These are phyloP conservation scores for Clarireedia monteithiana DNA, from an alignment of 2,329 filamentous ascomycete genomes.

Conservation along the genomic window DNA sequence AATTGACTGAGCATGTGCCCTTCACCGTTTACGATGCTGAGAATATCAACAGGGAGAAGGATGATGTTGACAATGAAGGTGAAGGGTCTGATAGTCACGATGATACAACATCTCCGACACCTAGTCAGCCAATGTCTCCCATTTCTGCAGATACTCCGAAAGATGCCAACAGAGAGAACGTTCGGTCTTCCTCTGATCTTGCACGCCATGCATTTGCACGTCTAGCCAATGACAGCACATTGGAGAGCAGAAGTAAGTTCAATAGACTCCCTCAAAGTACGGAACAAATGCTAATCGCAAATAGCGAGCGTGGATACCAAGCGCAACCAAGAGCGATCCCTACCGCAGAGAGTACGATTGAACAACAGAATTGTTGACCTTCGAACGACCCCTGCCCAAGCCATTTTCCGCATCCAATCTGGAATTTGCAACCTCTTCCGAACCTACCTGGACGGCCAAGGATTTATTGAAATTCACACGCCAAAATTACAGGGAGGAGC, in stretches of 20 bases:
- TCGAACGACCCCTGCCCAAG: constrained; percentile 77
- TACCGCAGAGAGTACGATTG: constrained; percentile 49
- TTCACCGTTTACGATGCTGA: constrained; percentile 67
- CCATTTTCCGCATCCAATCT: constrained; percentile 80
- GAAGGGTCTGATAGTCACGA: constrained; percentile 12
- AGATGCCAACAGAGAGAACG: background rate
- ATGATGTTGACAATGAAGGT: constrained; percentile 43
- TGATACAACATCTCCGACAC: background rate
- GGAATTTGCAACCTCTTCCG: constrained; percentile 76
- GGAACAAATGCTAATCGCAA: background rate
- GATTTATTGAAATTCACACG: constrained; percentile 89
- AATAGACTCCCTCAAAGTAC: constrained; percentile 1
- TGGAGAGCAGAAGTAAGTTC: constrained; percentile 13
- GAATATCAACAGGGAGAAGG: constrained; percentile 46
- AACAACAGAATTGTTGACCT: constrained; percentile 76
- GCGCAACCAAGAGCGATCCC: constrained; percentile 18
- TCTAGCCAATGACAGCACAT: background rate
- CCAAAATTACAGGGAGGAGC: constrained; percentile 86
- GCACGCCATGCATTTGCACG: constrained; percentile 5
- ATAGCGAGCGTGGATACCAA: constrained; percentile 21
- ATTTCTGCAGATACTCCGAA: background rate
- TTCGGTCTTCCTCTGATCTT: constrained; percentile 7
- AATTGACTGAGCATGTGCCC: constrained; percentile 53
- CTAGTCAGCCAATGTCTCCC: constrained; percentile 4
- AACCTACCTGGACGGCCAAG: constrained; percentile 60